These are phyloP conservation scores for Diaporthe vexans DNA, from an alignment of 2,329 filamentous ascomycete species.

Conservation along the genomic window DNA sequence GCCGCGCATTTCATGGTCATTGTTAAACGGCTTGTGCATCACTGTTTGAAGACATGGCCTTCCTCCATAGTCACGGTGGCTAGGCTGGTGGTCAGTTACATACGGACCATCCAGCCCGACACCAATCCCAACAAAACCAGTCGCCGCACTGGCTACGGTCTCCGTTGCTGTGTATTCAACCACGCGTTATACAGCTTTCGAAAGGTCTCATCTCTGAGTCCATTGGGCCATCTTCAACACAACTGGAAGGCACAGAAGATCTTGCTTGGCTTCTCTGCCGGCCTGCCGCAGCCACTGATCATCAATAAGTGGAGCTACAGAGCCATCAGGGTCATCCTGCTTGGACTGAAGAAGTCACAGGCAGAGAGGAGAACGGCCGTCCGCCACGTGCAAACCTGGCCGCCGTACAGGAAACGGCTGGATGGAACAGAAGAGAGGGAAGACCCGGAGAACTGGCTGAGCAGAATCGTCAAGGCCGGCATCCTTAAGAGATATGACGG, in stretches of 20 bases:
- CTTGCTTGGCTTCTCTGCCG: slow-evolving; percentile 66
- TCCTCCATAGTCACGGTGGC: slow-evolving; percentile 48
- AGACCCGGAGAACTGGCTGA: slow-evolving; percentile 65
- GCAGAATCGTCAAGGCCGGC: slow-evolving; percentile 66
- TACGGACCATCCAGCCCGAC: slow-evolving; percentile 42
- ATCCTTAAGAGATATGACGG: slow-evolving; percentile 70
- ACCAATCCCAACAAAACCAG: slow-evolving; percentile 30
- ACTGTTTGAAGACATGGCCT: slow-evolving; percentile 50
- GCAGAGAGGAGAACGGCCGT: slow-evolving; percentile 63
- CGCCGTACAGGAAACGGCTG: slow-evolving; percentile 69
- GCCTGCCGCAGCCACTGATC: slow-evolving; percentile 62
- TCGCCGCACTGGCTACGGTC: slow-evolving; percentile 45
- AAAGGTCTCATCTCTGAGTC: slow-evolving; percentile 50
- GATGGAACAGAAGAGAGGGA: slow-evolving; percentile 72
- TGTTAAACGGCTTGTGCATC: slow-evolving; percentile 47
- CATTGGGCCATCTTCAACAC: slow-evolving; percentile 55
- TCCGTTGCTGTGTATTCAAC: slow-evolving; percentile 58
- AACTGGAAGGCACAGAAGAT: slow-evolving; percentile 72
- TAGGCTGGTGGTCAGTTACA: slow-evolving; percentile 47
- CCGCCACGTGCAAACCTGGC: slow-evolving; percentile 69
- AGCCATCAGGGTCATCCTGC: slow-evolving; percentile 67
- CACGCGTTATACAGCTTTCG: slow-evolving; percentile 54
- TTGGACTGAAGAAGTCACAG: slow-evolving; percentile 66
- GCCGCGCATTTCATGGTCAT: slow-evolving; percentile 45
- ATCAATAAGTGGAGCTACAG: slow-evolving; percentile 66